Conservation (phyloP, 768 basidiomycete species). For the Trametes villosa region DNA sequence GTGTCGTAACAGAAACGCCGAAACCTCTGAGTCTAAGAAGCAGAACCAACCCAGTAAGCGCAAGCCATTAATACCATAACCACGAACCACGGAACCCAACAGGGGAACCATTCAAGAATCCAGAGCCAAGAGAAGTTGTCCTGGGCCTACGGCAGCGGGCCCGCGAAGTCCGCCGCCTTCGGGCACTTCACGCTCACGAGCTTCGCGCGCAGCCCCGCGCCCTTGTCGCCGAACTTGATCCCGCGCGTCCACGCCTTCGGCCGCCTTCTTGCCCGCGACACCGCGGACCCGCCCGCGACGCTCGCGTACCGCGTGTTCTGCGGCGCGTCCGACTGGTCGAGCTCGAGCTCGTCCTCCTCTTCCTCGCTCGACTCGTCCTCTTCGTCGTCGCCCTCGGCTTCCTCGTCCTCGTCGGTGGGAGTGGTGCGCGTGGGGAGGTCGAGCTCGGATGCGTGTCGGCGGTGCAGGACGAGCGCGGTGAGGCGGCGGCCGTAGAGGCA, state of each 20-base stretch:
- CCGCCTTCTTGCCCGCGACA: conserved; percentile 25
- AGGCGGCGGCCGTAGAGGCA: conserved; percentile 73
- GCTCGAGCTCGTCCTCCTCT: conserved; percentile 23
- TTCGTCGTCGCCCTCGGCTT: conserved; percentile 31
- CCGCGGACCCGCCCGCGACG: conserved; percentile 9
- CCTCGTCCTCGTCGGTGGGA: conserved; percentile 23
- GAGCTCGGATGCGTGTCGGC: neutral
- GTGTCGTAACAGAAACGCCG: neutral
- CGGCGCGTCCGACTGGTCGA: conserved; percentile 16
- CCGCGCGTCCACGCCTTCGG: conserved; percentile 32
- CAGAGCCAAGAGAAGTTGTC: neutral
- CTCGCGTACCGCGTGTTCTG: conserved; percentile 16
- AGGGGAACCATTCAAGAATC: neutral
- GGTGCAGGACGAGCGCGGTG: conserved; percentile 67
- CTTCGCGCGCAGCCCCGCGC: conserved; percentile 42
- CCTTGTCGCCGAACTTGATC: conserved; percentile 62
- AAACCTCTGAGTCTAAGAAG: neutral
- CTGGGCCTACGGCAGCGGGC: neutral
- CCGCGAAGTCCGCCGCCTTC: conserved; percentile 19
- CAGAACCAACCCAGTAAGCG: neutral
- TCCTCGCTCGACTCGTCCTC: conserved; percentile 31
- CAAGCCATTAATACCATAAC: neutral
- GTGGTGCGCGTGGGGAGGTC: neutral
- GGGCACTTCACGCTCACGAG: conserved; percentile 50
- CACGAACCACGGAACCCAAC: neutral